A percentile compares a stretch with the other conserved stretches of the same genome.
phyloP scores from a whole-genome alignment of 768 basidiomycete species.

The Suillus plorans region DNA sequence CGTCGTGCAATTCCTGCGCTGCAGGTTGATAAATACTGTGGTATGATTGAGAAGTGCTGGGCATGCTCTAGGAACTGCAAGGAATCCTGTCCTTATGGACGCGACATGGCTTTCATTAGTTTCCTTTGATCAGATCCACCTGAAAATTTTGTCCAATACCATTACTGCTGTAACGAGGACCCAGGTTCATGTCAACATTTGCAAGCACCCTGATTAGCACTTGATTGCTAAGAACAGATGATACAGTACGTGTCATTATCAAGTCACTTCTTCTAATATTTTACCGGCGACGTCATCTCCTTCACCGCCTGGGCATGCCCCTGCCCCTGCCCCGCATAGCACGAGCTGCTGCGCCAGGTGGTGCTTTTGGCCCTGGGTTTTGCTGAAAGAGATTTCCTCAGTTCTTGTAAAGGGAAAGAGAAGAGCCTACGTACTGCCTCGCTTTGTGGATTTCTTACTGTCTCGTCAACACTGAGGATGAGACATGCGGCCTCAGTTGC shows the following conservation, averaged over 20 bases:
- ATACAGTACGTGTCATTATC: conserved; percentile 19
- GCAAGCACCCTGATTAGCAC: conserved; percentile 6
- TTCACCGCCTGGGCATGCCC: conserved; percentile 71
- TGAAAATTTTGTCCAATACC: too few relatives aligned
- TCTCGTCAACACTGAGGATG: conserved; percentile 96
- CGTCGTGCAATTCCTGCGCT: too few relatives aligned
- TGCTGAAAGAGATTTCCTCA: conserved; percentile 43
- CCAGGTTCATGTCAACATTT: background rate
- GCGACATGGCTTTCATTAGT: too few relatives aligned
- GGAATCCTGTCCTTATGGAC: too few relatives aligned
- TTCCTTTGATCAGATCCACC: too few relatives aligned
- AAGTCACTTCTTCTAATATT: conserved; percentile 14
- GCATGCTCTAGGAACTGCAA: too few relatives aligned
- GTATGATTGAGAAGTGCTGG: too few relatives aligned
- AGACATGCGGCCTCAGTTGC: conserved; percentile 96
- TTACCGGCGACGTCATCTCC: conserved; percentile 4
- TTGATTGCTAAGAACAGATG: conserved; percentile 20
- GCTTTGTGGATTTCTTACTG: conserved; percentile 92
- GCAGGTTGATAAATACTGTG: too few relatives aligned
- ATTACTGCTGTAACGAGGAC: background rate
- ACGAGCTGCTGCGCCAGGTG: conserved; percentile 87
- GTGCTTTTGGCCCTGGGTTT: conserved; percentile 84
- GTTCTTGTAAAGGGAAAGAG: conserved; percentile 6
- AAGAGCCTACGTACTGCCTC: conserved; percentile 65
- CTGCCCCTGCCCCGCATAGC: conserved; percentile 86